Conservation (phyloP, 2,329 filamentous ascomycete species). For the Macrophomina phaseolina region DNA sequence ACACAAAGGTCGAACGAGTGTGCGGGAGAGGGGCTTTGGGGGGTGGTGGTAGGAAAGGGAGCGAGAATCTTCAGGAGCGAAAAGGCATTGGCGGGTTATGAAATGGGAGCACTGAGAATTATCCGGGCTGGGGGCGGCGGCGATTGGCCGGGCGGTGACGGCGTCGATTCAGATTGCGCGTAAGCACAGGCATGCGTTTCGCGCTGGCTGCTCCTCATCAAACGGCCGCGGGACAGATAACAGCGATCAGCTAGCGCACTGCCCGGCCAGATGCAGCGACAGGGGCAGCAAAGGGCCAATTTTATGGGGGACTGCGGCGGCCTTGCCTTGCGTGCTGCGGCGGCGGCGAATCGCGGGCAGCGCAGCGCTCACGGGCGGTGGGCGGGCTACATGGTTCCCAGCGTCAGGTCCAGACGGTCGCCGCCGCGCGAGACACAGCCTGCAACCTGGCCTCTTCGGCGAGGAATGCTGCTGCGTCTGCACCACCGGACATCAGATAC, state of each 20-base stretch:
- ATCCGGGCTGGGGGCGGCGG: slow-evolving; percentile 24
- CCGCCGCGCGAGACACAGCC: slow-evolving; percentile 12
- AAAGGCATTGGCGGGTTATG: slow-evolving; percentile 26
- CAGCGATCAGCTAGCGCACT: slow-evolving; percentile 26
- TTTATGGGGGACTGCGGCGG: slow-evolving; percentile 24
- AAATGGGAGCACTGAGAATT: slow-evolving; percentile 26
- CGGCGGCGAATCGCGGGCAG: slow-evolving; percentile 22
- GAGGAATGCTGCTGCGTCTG: slow-evolving; percentile 5
- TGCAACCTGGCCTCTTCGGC: slow-evolving; percentile 24
- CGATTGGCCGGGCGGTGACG: slow-evolving; percentile 26
- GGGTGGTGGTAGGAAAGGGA: slow-evolving; percentile 24
- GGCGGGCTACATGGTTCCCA: slow-evolving; percentile 6
- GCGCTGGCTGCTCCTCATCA: slow-evolving; percentile 26
- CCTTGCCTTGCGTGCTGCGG: slow-evolving; percentile 24
- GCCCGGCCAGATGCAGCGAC: slow-evolving; percentile 27
- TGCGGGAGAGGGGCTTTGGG: slow-evolving; percentile 33
- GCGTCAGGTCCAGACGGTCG: slow-evolving; percentile 12
- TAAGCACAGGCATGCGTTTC: slow-evolving; percentile 27
- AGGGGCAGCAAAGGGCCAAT: slow-evolving; percentile 25
- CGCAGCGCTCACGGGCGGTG: slow-evolving; percentile 15
- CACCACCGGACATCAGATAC: not conserved
- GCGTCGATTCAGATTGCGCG: slow-evolving; percentile 28
- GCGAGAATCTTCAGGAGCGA: slow-evolving; percentile 26
- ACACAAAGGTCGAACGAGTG: slow-evolving; percentile 28
- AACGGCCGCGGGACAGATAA: slow-evolving; percentile 27